Base-by-base conservation (phyloP, 2,329 filamentous ascomycete genomes). In the Byssothecium circinans region DNA sequence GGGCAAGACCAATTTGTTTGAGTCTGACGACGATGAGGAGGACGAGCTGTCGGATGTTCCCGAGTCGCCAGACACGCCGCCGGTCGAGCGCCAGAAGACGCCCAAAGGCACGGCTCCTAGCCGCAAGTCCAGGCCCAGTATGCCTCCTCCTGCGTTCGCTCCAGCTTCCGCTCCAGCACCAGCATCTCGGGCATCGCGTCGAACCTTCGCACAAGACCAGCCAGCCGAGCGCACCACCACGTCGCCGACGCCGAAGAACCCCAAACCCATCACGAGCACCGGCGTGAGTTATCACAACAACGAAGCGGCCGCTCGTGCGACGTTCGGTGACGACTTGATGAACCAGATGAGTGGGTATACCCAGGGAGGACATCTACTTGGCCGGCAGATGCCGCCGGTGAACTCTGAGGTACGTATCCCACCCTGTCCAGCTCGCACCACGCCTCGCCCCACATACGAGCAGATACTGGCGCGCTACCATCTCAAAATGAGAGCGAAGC, bases 31-130 rank as follows among this genome's bases (percentile, higher is more conserved):
- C 6, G 20, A 27, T 15, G 20, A 36, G 19, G 47, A 49, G n/a
- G 50, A 54, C 3, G 49, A 52, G 8, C 46, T 50, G n/a, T 20
- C 22, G 5, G 33, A 34, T 20, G 45, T 51, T 25, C 40, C 37
- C n/a, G 42, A 19, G 3, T 50, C 50, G 17, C 53, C 50, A 4
- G 25, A 6, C 33, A 47, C 33, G 6, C 14, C 37, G 3, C 36
- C 35, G 6, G 10, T 25, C 22, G 50, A 51, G 45, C 41, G 48
- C 18, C 41, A 43, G 19, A 43, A 36, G 41, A 43, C n/a, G 2
- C 10, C 14, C 4, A 12, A n/a, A 5, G 14, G 14, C 29, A 5
- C 6, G 29, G 14, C 29, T 32, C 12, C 29, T 12, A 4, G 6
- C 4, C 10, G 12, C 29, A 32, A 32, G 10, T 12, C 29, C 14